Evolutionary conservation across 2,329 filamentous ascomycete genomes (phyloP), one percentile per base, ranked within the genome.

Genomic region (Phaeophleospora eucalypticola): DNA sequence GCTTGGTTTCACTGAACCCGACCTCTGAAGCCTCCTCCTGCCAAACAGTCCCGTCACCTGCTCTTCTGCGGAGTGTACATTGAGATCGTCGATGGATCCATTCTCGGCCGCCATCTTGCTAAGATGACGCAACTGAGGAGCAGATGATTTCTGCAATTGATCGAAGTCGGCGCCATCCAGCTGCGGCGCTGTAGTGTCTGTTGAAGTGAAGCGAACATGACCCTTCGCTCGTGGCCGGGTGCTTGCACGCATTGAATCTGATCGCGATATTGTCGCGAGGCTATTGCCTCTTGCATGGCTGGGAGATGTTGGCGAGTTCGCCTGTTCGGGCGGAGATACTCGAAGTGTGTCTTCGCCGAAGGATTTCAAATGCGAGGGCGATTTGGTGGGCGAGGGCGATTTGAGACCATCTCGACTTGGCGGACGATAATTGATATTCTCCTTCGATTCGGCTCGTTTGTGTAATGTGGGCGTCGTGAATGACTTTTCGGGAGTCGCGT

Each of bases 11-110:
- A 78, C 60, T 73, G 78, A 19, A 79, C 78, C 53, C 2, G 61
- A 58, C 39, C 89, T 79, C 68, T 96, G 93, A 43, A 98, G 71
- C 58, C 83, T 84, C 52, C 90, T 80, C 41, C 94, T 82, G 16
- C 93, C 91, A 54, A 89, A 84, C 35, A 98, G 73, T 32, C 93
- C 93, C 16, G 85, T 83, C 1, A 98, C 93, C 64, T 96, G 89
- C 62, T 94, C 86, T 14, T 84, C 83, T 1, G 86, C 79, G 0
- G 83, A 82, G 40, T 82, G 84, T 46, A 96, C 85, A 36, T 82
- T 79, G 58, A 97, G 90, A 35, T 94, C 89, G 27, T 91, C 87
- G 1, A 82, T 80, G 8, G 83, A 81, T 2, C 81, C 84, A 37
- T 82, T 82, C 59, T 91, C 81, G 1, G 89, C 54, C 8, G 62